phyloP scores from a whole-genome alignment of 2,329 filamentous ascomycete species.

The Hawksworthiomyces lignivorus region DNA sequence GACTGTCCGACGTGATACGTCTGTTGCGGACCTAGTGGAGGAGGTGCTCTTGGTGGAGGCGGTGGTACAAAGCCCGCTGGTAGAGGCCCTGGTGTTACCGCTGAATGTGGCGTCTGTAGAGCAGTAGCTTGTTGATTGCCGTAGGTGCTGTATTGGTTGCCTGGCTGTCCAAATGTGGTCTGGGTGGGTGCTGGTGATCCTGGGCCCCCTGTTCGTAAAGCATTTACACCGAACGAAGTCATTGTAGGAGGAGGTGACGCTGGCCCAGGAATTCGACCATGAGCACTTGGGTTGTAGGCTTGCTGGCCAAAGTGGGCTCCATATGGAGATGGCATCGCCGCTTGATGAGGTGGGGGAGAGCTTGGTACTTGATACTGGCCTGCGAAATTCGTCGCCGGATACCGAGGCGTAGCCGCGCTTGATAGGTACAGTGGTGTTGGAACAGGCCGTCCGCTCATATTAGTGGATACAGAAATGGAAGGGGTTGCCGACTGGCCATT shows the following conservation, averaged over 20 bases:
- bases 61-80: conserved; percentile 55
- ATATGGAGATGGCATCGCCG: conserved; percentile 25
- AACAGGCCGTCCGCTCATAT: conserved; percentile 23
- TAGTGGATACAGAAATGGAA: conserved; percentile 8
- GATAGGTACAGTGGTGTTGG: conserved; percentile 30
- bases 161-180: conserved; percentile 39
- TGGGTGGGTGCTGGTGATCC: conserved; percentile 58
- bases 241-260: conserved; percentile 36
- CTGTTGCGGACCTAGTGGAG: conserved; percentile 54
- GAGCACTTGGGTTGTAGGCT: conserved; percentile 50
- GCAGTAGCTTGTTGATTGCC: conserved; percentile 35
- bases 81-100: conserved; percentile 31
- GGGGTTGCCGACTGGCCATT: background rate
- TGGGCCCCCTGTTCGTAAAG: conserved; percentile 26
- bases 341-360: conserved; percentile 46
- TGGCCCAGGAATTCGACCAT: conserved; percentile 49
- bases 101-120: conserved; percentile 31
- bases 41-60: conserved; percentile 55
- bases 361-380: conserved; percentile 53
- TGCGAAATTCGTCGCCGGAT: conserved; percentile 45
- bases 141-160: conserved; percentile 41
- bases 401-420: conserved; percentile 32
- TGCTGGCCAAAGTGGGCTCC: conserved; percentile 37
- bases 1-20: conserved; percentile 44
- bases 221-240: conserved; percentile 27